These are phyloP conservation scores for Starmerella sp. DNA, from an alignment of 805 yeast species.

Conservation along the genomic window DNA sequence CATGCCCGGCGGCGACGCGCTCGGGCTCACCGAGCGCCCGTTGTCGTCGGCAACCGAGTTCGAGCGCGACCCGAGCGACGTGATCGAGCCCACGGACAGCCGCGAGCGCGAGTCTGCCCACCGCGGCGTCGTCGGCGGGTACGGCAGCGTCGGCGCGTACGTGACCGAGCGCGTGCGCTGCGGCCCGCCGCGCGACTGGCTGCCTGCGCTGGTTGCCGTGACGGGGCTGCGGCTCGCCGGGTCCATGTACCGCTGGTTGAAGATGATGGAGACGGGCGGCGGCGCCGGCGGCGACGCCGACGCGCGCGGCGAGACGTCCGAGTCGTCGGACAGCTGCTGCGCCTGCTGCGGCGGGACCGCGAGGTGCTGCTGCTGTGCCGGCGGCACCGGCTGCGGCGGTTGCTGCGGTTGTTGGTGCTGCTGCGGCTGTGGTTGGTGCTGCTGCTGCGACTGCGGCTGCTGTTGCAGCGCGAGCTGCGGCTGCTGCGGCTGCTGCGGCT, in stretches of 20 bases:
- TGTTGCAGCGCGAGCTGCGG: not conserved
- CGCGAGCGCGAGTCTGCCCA: slow-evolving; percentile 13
- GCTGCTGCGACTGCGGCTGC: not conserved
- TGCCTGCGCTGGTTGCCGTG: not conserved
- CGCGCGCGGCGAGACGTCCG: not conserved
- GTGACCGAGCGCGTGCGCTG: not conserved
- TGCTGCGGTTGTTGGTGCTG: not conserved
- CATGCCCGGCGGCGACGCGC: slow-evolving; percentile 9
- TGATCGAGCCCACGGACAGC: slow-evolving; percentile 8
- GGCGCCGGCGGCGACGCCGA: slow-evolving; percentile 1
- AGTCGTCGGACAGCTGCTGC: not conserved
- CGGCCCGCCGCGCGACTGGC: not conserved
- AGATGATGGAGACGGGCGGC: slow-evolving; percentile 18
- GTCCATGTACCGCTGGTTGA: slow-evolving; percentile 19
- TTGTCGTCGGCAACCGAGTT: slow-evolving; percentile 9
- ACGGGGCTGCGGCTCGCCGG: slow-evolving; percentile 4
- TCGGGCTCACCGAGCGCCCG: slow-evolving; percentile 6
- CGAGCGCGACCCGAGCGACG: slow-evolving; percentile 11
- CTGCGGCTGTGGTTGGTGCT: not conserved
- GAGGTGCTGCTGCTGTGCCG: not conserved
- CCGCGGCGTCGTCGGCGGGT: slow-evolving; percentile 10
- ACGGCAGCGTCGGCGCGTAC: slow-evolving; percentile 7
- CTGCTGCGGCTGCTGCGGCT: not conserved
- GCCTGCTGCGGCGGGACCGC: not conserved
- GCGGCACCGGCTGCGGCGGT: not conserved